Conservation (phyloP, 345 rosid genomes). For the Mangifera indica region DNA sequence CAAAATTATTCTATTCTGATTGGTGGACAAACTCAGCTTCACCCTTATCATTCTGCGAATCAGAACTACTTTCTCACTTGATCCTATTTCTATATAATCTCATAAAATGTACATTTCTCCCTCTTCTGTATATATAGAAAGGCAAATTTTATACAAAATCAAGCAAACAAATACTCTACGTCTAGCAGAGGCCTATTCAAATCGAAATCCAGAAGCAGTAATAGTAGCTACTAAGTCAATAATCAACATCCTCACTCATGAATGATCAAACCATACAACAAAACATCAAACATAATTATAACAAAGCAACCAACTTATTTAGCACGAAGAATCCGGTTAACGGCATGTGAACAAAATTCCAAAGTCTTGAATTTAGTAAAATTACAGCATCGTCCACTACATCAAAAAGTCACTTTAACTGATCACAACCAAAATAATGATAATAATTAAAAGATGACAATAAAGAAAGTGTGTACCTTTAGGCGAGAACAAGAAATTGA, state of each 20-base stretch:
- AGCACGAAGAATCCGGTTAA: background rate
- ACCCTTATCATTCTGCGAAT: background rate
- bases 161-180: constrained; percentile 10
- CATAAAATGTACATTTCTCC: background rate
- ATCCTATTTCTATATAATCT: background rate
- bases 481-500: constrained; percentile 7
- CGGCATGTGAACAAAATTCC: constrained; percentile 22
- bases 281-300: background rate
- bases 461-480: background rate
- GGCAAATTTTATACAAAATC: background rate
- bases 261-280: background rate
- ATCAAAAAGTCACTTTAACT: background rate
- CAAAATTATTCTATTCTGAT: background rate
- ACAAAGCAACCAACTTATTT: constrained; percentile 9
- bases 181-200: constrained; percentile 18
- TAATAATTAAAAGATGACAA: background rate
- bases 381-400: background rate
- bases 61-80: background rate
- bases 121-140: background rate
- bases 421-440: constrained; percentile 1
- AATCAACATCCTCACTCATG: background rate
- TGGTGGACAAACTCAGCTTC: background rate
- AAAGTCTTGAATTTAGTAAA: background rate
- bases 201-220: constrained; percentile 8
- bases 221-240: constrained; percentile 18